Conservation (phyloP, 2,329 filamentous ascomycete genomes). For the Lithohypha guttulata region DNA sequence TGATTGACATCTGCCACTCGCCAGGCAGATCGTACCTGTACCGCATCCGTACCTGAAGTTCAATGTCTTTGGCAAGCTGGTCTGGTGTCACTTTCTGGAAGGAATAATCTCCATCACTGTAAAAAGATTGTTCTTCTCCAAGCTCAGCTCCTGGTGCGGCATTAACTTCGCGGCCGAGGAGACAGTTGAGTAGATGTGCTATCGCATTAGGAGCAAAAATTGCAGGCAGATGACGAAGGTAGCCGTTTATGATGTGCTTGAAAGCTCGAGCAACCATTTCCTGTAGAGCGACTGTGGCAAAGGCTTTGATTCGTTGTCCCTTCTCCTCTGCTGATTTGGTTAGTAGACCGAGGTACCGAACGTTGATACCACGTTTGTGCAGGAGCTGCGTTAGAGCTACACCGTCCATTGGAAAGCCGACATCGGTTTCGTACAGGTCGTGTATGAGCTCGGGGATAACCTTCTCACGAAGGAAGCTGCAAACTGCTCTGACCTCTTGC, state of each 20-base stretch:
- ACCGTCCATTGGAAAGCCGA: slow-evolving; percentile 98
- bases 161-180: slow-evolving; percentile 69
- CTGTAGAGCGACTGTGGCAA: slow-evolving; percentile 67
- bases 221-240: slow-evolving; percentile 68
- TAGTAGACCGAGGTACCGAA: slow-evolving; percentile 85
- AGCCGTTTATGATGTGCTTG: slow-evolving; percentile 77
- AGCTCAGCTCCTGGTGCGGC: slow-evolving; percentile 65
- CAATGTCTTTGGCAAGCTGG: slow-evolving; percentile 56
- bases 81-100: slow-evolving; percentile 73
- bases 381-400: slow-evolving; percentile 75
- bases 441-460: slow-evolving; percentile 76
- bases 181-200: slow-evolving; percentile 84
- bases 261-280: slow-evolving; percentile 94
- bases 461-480: slow-evolving; percentile 62
- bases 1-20: slow-evolving; percentile 57
- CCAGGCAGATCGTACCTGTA: slow-evolving; percentile 65
- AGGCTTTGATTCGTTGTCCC: slow-evolving; percentile 61
- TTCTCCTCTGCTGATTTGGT: slow-evolving; percentile 57
- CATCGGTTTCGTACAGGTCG: slow-evolving; percentile 81
- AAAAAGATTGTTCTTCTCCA: slow-evolving; percentile 63
- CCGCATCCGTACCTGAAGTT: slow-evolving; percentile 58
- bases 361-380: slow-evolving; percentile 95
- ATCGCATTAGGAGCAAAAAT: slow-evolving; percentile 70
- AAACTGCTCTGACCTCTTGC: slow-evolving; percentile 73
- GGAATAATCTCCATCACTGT: slow-evolving; percentile 67